phyloP scores from a whole-genome alignment of 306 rosid species.

The Gastrolobium villosum region DNA sequence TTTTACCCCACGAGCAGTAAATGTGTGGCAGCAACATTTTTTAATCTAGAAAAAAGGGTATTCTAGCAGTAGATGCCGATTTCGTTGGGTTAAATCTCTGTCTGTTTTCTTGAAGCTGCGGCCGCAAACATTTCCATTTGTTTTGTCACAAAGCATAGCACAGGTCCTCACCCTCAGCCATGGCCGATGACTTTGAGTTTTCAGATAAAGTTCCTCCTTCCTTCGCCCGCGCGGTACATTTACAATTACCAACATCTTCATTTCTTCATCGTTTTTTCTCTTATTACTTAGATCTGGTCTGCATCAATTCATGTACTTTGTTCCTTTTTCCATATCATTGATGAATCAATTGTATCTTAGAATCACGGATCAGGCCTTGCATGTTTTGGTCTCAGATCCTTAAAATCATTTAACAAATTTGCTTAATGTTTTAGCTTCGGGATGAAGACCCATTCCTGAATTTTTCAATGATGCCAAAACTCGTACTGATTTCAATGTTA shows the following conservation, averaged over 20 bases:
- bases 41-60: not conserved
- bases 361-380: constrained; percentile 40
- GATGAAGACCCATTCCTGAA: not conserved
- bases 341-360: constrained; percentile 5
- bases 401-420: not conserved
- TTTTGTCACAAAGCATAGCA: not conserved
- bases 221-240: constrained; percentile 55
- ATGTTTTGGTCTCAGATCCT: constrained; percentile 33
- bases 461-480: not conserved
- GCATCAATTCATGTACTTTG: not conserved
- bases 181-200: constrained; percentile 65
- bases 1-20: not conserved
- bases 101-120: constrained; percentile 13
- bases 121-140: not conserved
- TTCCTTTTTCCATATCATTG: not conserved
- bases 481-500: not conserved
- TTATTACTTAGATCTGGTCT: constrained; percentile 41
- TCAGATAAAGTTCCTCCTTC: constrained; percentile 62
- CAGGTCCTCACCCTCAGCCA: constrained; percentile 45
- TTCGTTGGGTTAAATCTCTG: not conserved
- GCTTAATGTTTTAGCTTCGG: not conserved
- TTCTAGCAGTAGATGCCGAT: too few species aligned
- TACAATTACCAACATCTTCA: not conserved
- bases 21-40: not conserved
- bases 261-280: not conserved